A percentile compares a stretch with the other conserved stretches of the same genome.
phyloP scores from a whole-genome alignment of 129 eudicot genomes.

The Flaveria trinervia region DNA sequence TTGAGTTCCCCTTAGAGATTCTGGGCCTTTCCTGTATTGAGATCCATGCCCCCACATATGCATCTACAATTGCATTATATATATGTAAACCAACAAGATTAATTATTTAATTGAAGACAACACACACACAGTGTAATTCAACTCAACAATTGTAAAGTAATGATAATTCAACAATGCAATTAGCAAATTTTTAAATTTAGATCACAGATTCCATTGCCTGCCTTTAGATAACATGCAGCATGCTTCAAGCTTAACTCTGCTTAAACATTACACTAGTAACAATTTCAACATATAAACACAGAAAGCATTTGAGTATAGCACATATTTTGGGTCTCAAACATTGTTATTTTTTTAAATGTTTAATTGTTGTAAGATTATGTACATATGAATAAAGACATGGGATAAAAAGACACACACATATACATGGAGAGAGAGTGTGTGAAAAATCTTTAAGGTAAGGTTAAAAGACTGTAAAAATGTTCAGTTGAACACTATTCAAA shows the following conservation, averaged over 20 bases:
- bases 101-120: not conserved
- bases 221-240: not conserved
- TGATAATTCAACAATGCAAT: slow-evolving; percentile 17
- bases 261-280: not conserved
- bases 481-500: slow-evolving; percentile 35
- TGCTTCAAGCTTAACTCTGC: not conserved
- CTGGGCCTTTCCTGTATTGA: slow-evolving; percentile 70
- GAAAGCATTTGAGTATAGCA: not conserved
- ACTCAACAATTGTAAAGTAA: not conserved
- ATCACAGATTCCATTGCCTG: not conserved
- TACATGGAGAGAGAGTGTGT: not conserved
- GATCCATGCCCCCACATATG: slow-evolving; percentile 91
- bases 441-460: slow-evolving; percentile 23
- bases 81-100: not conserved
- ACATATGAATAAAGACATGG: not conserved
- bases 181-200: not conserved
- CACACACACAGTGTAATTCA: not conserved
- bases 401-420: slow-evolving; percentile 16
- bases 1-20: slow-evolving; percentile 68
- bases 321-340: not conserved
- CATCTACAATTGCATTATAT: slow-evolving; percentile 44
- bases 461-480: slow-evolving; percentile 42
- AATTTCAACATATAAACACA: not conserved
- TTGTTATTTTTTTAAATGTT: slow-evolving; percentile 10
- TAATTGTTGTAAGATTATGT: not conserved